Conservation (phyloP, 371 early-diverging fungal species). For the Mortierella polycephala region DNA sequence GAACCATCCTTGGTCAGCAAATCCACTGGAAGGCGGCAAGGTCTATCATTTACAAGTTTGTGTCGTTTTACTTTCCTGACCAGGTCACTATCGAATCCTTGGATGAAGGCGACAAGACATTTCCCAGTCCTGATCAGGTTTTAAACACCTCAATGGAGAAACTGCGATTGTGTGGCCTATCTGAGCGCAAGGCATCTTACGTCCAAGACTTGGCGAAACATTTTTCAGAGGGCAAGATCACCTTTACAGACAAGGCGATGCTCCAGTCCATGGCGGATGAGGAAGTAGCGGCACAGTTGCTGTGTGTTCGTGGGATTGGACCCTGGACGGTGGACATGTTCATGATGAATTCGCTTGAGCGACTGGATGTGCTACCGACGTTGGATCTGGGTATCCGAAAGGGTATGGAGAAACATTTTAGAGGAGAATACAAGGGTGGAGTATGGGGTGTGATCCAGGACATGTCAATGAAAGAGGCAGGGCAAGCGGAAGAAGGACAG, state of each 20-base stretch:
- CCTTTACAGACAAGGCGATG: slow-evolving; percentile 45
- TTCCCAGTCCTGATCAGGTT: slow-evolving; percentile 59
- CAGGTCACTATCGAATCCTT: slow-evolving; percentile 30
- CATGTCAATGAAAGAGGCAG: not conserved
- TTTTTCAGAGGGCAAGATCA: slow-evolving; percentile 62
- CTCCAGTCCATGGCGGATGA: slow-evolving; percentile 59
- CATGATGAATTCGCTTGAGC: slow-evolving; percentile 69
- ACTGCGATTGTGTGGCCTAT: slow-evolving; percentile 61
- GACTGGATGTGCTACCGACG: slow-evolving; percentile 71
- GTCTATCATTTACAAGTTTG: slow-evolving; percentile 61
- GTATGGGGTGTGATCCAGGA: slow-evolving; percentile 36
- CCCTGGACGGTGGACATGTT: slow-evolving; percentile 81
- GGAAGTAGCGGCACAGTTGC: slow-evolving; percentile 58
- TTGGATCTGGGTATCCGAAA: slow-evolving; percentile 70
- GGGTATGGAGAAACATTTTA: slow-evolving; percentile 71
- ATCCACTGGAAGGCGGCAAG: slow-evolving; percentile 69
- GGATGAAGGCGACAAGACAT: slow-evolving; percentile 55
- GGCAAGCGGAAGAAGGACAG: not conserved
- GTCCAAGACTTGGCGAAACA: slow-evolving; percentile 62
- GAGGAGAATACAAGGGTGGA: slow-evolving; percentile 36
- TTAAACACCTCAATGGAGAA: slow-evolving; percentile 40
- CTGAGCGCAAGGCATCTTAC: slow-evolving; percentile 68
- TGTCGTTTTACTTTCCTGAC: slow-evolving; percentile 54
- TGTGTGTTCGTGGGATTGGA: slow-evolving; percentile 70
- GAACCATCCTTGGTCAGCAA: slow-evolving; percentile 69